Base-by-base conservation (phyloP, 1,284 basidiomycete genomes). In the Melampsora larici-populina region DNA sequence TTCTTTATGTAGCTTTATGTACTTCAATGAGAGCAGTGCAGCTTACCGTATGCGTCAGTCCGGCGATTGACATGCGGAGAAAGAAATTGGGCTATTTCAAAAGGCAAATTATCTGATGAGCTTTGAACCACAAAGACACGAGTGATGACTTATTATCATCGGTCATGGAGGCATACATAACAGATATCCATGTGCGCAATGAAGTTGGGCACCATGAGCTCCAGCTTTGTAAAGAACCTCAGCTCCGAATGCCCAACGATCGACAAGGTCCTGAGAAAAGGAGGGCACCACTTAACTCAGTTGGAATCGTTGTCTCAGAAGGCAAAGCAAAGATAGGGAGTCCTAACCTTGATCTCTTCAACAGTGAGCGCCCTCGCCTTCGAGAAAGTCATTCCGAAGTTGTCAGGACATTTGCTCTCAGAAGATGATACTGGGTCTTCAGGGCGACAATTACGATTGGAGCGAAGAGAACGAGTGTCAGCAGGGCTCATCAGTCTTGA, bases 211-310 rank as follows among this genome's bases (percentile, higher is more conserved):
- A 63, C 84, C 84, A 66, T 85, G 84, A 9, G 82, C 82, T 7
- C 85, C 85, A 6, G 83, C 82, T 51, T 83, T 81, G 80, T 85
- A 81, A 2, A 83, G 79, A 11, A 82, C 81, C 73, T 84, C 80
- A 15, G 85, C 84, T 2, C 82, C 84, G 76, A 81, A 84, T 1
- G 82, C 84, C 79, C 84, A 86, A 29, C 81, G 79, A n/a, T 84
- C 81, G 71, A 85, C 81, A n/a, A 85, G 78, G n/a, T 81, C 81
- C 48, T 72, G 26, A 15, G 43, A 71, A 21, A 15, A 55, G 2
- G 4, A 55, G 2, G 17, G 51, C 18, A 24, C 6, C 51, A 6
- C 17, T 3, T 24, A 55, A 55, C 51, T 21, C 24, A 55, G 6
- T 55, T 24, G 51, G 17, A 55, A 55, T 24, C 17, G 4, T 55